Conservation (phyloP, 2,329 filamentous ascomycete genomes). For the Ophidiomyces ophidiicola region DNA sequence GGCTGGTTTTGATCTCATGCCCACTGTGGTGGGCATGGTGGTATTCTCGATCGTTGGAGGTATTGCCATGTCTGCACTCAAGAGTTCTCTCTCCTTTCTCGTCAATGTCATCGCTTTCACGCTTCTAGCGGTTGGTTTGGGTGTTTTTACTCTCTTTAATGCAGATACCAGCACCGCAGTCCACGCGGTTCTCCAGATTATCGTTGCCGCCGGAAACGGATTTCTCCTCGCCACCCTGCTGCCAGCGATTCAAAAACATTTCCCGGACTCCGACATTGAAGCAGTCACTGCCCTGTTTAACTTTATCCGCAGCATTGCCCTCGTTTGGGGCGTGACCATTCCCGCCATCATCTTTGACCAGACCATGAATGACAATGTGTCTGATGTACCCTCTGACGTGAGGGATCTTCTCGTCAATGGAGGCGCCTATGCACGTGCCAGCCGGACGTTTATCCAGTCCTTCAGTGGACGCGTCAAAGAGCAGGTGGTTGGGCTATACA, state of each 20-base stretch:
- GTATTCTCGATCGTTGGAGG: constrained; percentile 18
- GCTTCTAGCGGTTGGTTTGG: constrained; percentile 18
- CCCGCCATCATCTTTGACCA: constrained; percentile 23
- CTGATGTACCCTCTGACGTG: neutral
- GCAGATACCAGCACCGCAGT: constrained; percentile 16
- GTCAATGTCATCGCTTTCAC: constrained; percentile 20
- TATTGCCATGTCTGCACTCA: constrained; percentile 17
- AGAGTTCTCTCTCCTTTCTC: constrained; percentile 21
- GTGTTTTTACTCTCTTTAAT: constrained; percentile 20
- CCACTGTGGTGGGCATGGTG: constrained; percentile 14
- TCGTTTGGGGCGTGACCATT: constrained; percentile 22
- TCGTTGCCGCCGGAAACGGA: constrained; percentile 18
- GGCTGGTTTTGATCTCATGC: constrained; percentile 20
- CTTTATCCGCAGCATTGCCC: constrained; percentile 22
- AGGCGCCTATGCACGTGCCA: neutral
- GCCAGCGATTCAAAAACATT: constrained; percentile 17
- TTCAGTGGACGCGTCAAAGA: neutral
- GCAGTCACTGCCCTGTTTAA: constrained; percentile 17
- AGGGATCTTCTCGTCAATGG: neutral
- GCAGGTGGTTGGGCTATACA: neutral
- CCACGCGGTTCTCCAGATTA: constrained; percentile 20
- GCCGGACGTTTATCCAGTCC: neutral
- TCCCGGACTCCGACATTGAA: constrained; percentile 19
- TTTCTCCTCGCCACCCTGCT: constrained; percentile 15
- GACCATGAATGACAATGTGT: neutral